Evolutionary conservation across 1,139 yeast species (phyloP), one percentile per base, ranked within the genome.

Genomic region (Scheffersomyces segobiensis): DNA sequence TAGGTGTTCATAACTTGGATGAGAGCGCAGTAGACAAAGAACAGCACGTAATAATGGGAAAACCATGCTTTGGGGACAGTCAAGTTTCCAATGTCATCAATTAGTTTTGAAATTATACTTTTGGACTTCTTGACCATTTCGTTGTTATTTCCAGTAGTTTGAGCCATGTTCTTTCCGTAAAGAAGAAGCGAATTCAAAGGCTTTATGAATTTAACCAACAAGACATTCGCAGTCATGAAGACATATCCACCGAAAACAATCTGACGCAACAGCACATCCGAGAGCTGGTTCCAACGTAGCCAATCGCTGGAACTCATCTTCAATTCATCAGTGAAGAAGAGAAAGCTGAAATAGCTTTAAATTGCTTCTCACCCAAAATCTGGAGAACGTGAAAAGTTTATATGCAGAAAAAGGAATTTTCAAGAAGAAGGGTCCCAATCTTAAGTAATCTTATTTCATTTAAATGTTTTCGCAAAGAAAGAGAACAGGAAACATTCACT

Each of bases 51-150:
- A 62, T 80, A 85, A 63, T 84, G 87, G 3, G 70, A 63, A 63
- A 85, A 85, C 75, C 75, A 81, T 39, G 73, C 60, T 63, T 84
- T 84, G 0, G 86, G 86, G 1, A 84, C 84, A n/a, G 79, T 78
- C 48, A 69, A 58, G 2, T 63, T 55, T 17, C 53, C 53, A 19
- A 59, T 39, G 46, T 46, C 57, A 21, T 59, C 57, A 19, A 56
- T 42, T 10, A n/a, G 17, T 8, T 20, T 21, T 17, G 21, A 20
- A 17, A 48, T 7, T 21, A 48, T 20, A 6, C 14, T 14, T 10
- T 19, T 20, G 8, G 24, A 10, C 2, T 17, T 48, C 3, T 19
- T 5, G 8, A 8, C 8, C 0, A 7, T 21, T 48, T 48, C 50
- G 1, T 10, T 24, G n/a, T 14, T 48, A 3, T 24, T n/a, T 19